These are phyloP conservation scores for Blastocystis sp. DNA, from an alignment of 352 stramenopile genomes.

Conservation along the genomic window DNA sequence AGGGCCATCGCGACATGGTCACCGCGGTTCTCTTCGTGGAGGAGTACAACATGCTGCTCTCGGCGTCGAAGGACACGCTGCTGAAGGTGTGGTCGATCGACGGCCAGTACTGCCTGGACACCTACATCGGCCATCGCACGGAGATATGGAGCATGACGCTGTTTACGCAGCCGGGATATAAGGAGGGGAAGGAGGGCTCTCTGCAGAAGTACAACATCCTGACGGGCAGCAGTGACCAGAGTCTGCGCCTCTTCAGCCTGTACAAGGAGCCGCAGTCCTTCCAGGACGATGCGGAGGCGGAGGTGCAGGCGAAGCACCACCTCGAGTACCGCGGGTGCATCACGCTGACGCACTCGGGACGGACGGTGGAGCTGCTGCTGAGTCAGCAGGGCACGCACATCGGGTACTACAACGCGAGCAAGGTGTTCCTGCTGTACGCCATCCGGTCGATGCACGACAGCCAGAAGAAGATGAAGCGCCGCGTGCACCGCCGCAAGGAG, in stretches of 20 bases:
- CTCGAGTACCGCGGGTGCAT: constrained; percentile 82
- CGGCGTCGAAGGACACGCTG: constrained; percentile 88
- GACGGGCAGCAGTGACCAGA: constrained; percentile 70
- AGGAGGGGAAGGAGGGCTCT: constrained; percentile 4
- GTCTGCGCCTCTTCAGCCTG: constrained; percentile 60
- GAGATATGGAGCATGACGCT: constrained; percentile 89
- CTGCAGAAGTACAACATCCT: constrained; percentile 55
- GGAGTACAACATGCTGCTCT: constrained; percentile 80
- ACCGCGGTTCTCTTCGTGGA: constrained; percentile 86
- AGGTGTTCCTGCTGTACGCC: constrained; percentile 88
- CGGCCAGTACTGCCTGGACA: constrained; percentile 90
- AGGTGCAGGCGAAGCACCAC: constrained; percentile 76
- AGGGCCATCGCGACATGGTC: constrained; percentile 89
- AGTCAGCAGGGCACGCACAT: constrained; percentile 80
- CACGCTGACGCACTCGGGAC: constrained; percentile 82
- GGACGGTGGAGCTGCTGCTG: constrained; percentile 80
- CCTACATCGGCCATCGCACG: constrained; percentile 87
- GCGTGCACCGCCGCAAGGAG: constrained; percentile 85
- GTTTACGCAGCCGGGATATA: constrained; percentile 38
- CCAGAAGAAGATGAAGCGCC: constrained; percentile 88
- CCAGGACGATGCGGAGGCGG: constrained; percentile 45
- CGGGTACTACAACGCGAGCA: constrained; percentile 79
- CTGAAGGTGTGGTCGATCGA: constrained; percentile 91
- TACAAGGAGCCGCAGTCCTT: constrained; percentile 64
- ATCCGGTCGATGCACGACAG: constrained; percentile 84